A percentile compares a stretch with the other conserved stretches of the same genome.
Evolutionary conservation across 1,139 yeast species (phyloP).

Genomic region (Candida tropicalis): DNA sequence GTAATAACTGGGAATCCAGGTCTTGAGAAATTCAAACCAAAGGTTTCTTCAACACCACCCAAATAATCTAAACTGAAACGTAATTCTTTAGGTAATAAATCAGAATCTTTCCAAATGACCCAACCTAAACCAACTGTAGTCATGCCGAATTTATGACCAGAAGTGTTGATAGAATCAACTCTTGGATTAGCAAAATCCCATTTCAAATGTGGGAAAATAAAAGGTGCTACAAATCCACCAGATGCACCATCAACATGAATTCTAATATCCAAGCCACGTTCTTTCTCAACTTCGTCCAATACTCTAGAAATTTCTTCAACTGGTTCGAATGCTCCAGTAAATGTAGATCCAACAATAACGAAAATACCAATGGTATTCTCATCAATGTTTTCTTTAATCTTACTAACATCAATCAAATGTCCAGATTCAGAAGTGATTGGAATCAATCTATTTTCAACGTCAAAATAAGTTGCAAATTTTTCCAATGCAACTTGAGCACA

Average conservation of each 20-base stretch:
- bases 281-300: slow-evolving; percentile 67
- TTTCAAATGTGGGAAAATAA: slow-evolving; percentile 67
- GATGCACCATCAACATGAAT: slow-evolving; percentile 95
- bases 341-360: slow-evolving; percentile 88
- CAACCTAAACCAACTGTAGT: slow-evolving; percentile 93
- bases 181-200: slow-evolving; percentile 85
- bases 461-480: slow-evolving; percentile 91
- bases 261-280: slow-evolving; percentile 69
- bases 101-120: slow-evolving; percentile 77
- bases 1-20: slow-evolving; percentile 91
- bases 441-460: slow-evolving; percentile 80
- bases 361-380: slow-evolving; percentile 93
- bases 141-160: slow-evolving; percentile 92
- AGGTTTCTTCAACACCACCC: slow-evolving; percentile 89
- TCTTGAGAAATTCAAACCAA: slow-evolving; percentile 84
- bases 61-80: slow-evolving; percentile 75
- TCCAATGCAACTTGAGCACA: slow-evolving; percentile 95
- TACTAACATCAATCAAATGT: slow-evolving; percentile 63
- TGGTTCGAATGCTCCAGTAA: slow-evolving; percentile 89
- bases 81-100: slow-evolving; percentile 67
- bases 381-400: slow-evolving; percentile 67
- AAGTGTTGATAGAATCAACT: slow-evolving; percentile 85
- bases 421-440: slow-evolving; percentile 62
- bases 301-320: slow-evolving; percentile 61
- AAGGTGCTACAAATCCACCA: slow-evolving; percentile 89